Percentiles rank a stretch among this genome's conserved stretches.
phyloP scores from a whole-genome alignment of 2,329 filamentous ascomycete genomes.

The Trichoderma afroharzianum region DNA sequence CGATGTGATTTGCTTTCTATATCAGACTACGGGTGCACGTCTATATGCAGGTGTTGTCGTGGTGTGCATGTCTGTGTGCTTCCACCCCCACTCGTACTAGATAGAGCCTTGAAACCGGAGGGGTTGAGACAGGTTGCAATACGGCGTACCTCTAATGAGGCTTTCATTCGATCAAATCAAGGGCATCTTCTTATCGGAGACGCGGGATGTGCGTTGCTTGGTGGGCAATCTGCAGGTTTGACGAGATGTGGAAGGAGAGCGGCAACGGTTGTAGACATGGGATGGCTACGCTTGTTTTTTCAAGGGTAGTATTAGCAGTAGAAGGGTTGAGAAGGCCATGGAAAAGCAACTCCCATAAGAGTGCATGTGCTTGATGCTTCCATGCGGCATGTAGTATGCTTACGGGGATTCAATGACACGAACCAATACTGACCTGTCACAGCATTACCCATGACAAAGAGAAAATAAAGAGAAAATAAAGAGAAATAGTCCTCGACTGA shows the following conservation, averaged over 20 bases:
- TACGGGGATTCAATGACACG: neutral
- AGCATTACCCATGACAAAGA: neutral
- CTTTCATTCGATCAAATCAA: neutral
- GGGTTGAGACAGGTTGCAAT: neutral
- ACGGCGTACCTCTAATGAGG: neutral
- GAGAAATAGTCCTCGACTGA: neutral
- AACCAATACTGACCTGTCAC: neutral
- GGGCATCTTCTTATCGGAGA: neutral
- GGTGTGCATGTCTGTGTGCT: neutral
- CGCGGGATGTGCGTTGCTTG: neutral
- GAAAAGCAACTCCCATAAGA: neutral
- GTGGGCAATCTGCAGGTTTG: neutral
- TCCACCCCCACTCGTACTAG: neutral
- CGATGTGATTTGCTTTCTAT: neutral
- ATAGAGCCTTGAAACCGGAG: neutral
- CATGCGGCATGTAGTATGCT: neutral
- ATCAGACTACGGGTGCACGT: neutral
- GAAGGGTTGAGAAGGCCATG: neutral
- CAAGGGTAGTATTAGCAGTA: neutral
- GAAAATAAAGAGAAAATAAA: neutral
- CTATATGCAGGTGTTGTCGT: neutral
- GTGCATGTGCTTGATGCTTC: neutral
- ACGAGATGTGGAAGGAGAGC: neutral
- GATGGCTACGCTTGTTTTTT: neutral
- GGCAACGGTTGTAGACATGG: neutral